Percentiles rank a stretch among this genome's conserved stretches.
Conservation (phyloP, 192 early-diverging fungal species). For the Linnemannia zychae region DNA sequence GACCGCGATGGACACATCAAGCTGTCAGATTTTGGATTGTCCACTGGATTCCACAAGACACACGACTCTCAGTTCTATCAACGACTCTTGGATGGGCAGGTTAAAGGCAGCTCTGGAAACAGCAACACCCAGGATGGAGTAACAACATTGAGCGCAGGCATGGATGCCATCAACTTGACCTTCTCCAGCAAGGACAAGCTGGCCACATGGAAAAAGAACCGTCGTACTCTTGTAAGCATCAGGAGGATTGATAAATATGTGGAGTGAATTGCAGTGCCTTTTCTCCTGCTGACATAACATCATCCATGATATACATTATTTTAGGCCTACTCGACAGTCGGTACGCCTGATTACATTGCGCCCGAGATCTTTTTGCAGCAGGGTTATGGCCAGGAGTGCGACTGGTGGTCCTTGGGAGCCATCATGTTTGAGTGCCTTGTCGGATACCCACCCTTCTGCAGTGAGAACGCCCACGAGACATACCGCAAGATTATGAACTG, state of each 20-base stretch:
- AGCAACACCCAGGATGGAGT: constrained; percentile 40
- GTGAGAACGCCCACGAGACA: constrained; percentile 93
- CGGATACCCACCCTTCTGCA: constrained; percentile 98
- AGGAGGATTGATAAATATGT: background rate
- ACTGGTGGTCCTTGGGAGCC: constrained; percentile 99
- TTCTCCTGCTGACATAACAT: background rate
- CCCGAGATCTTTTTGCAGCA: constrained; percentile 94
- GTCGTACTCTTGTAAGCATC: constrained; percentile 79
- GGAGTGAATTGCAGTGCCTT: too few relatives aligned
- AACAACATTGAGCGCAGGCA: constrained; percentile 49
- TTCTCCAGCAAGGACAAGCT: constrained; percentile 93
- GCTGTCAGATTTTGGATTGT: constrained; percentile 97
- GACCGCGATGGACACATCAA: constrained; percentile 98
- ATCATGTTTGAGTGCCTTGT: constrained; percentile 99
- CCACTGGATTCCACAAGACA: constrained; percentile 98
- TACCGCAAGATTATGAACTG: constrained; percentile 98
- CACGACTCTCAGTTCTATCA: constrained; percentile 97
- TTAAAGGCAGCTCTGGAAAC: constrained; percentile 58
- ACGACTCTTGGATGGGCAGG: constrained; percentile 75
- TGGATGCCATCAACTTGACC: constrained; percentile 90
- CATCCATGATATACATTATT: background rate
- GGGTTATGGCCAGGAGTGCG: constrained; percentile 96
- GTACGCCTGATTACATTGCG: constrained; percentile 94
- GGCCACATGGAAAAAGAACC: constrained; percentile 98
- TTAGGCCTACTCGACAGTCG: constrained; percentile 95